Evolutionary conservation across 2,329 filamentous ascomycete genomes (phyloP).

Genomic region (Scedosporium apiospermum): DNA sequence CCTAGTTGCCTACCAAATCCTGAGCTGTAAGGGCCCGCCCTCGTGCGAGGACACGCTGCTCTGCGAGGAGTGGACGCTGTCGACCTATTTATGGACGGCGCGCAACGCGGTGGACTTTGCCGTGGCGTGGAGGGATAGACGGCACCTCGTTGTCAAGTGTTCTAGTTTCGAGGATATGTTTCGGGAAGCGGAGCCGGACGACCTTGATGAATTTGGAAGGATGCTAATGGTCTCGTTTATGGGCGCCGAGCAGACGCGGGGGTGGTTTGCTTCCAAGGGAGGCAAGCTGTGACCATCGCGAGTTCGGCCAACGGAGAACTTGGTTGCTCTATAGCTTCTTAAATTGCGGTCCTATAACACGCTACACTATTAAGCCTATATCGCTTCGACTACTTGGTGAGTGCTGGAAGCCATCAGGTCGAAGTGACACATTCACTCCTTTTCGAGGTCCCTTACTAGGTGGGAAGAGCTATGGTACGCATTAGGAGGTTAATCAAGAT

Average conservation of each 20-base stretch:
- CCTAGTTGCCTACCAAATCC: slow-evolving; percentile 31
- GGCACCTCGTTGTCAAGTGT: slow-evolving; percentile 24
- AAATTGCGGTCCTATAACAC: background rate
- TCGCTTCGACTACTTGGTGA: background rate
- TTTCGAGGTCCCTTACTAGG: no score
- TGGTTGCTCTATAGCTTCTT: background rate
- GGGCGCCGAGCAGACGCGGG: slow-evolving; percentile 8
- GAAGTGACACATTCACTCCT: background rate
- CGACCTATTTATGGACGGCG: slow-evolving; percentile 27
- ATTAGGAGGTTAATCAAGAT: no score
- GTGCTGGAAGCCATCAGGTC: background rate
- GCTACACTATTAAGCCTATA: background rate
- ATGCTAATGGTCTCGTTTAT: slow-evolving; percentile 12
- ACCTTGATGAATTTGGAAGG: slow-evolving; percentile 32
- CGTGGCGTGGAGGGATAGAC: slow-evolving; percentile 21
- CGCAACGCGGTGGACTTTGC: slow-evolving; percentile 25
- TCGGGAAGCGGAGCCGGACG: slow-evolving; percentile 27
- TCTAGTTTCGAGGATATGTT: slow-evolving; percentile 17
- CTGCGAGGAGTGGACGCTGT: slow-evolving; percentile 29
- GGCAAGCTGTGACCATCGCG: background rate
- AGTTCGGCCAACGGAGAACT: background rate
- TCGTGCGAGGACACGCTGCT: slow-evolving; percentile 20
- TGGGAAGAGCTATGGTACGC: no score
- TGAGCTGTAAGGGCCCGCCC: slow-evolving; percentile 20
- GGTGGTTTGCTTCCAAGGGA: slow-evolving; percentile 8